Evolutionary conservation across 371 early-diverging fungal genomes (phyloP).

Genomic region (Apophysomyces variabilis): DNA sequence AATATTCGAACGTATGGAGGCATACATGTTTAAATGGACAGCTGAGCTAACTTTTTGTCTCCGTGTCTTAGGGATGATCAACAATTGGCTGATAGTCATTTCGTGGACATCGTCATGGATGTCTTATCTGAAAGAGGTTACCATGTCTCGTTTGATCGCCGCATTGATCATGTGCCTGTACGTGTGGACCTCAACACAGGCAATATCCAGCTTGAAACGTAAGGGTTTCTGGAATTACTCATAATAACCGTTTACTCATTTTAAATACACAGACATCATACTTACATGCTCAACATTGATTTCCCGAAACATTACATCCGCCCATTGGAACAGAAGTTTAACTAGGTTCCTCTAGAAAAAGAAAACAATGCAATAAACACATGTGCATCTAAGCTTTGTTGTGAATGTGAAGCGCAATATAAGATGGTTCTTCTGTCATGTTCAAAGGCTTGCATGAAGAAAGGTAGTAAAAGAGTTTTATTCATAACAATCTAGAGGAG

Average conservation of each 20-base stretch:
- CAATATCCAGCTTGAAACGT: conserved; percentile 63
- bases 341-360: conserved; percentile 25
- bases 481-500: conserved; percentile 3
- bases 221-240: conserved; percentile 10
- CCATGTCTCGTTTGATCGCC: conserved; percentile 63
- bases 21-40: not conserved
- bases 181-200: conserved; percentile 64
- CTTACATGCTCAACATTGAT: conserved; percentile 62
- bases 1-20: conserved; percentile 63
- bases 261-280: conserved; percentile 33
- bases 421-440: not conserved
- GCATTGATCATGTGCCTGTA: conserved; percentile 59
- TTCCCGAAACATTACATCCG: conserved; percentile 75
- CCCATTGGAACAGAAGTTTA: conserved; percentile 68
- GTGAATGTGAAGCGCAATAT: not conserved
- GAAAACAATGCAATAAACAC: not conserved
- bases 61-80: conserved; percentile 47
- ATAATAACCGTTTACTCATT: not conserved
- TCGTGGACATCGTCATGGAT: conserved; percentile 69
- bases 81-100: conserved; percentile 49
- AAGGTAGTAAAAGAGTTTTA: not conserved
- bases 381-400: too few species aligned
- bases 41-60: not conserved
- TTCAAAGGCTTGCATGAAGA: not conserved
- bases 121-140: conserved; percentile 72